phyloP scores from a whole-genome alignment of 2,329 filamentous ascomycete genomes.

The Trichoderma simmonsii region DNA sequence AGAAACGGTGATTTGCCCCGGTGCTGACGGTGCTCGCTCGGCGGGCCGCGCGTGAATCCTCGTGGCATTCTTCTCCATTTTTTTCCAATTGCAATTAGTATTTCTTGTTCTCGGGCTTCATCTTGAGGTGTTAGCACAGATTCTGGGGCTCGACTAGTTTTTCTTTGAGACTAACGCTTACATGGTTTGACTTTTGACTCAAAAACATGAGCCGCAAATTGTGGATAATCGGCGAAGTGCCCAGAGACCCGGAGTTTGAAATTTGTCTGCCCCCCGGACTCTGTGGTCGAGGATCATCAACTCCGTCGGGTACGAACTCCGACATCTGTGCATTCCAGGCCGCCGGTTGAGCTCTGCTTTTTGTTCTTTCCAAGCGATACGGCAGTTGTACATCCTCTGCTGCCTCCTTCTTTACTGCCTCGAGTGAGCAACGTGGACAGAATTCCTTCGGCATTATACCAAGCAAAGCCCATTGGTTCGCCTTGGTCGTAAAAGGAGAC shows the following conservation, averaged over 20 bases:
- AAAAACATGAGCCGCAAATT: background rate
- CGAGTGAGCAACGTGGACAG: background rate
- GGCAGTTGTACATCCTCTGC: background rate
- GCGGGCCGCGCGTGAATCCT: constrained; percentile 16
- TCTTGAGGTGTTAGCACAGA: background rate
- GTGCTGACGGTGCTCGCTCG: constrained; percentile 10
- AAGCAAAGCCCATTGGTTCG: background rate
- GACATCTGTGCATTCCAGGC: background rate
- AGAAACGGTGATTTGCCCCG: constrained; percentile 10
- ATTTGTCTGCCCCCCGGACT: background rate
- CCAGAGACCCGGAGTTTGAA: background rate
- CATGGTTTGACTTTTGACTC: background rate
- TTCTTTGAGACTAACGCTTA: background rate
- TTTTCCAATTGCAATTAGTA: background rate
- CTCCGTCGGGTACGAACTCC: background rate
- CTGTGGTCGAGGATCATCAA: background rate
- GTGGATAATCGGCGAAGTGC: background rate
- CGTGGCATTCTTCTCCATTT: constrained; percentile 12
- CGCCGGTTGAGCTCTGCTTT: background rate
- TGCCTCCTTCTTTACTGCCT: background rate
- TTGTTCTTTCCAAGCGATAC: background rate
- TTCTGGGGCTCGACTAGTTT: background rate
- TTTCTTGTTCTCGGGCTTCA: background rate
- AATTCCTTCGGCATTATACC: background rate
- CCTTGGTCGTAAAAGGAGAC: background rate